A percentile compares a stretch with the other conserved stretches of the same genome.
These are phyloP conservation scores for Inga leiocalycina DNA, from an alignment of 306 rosid species.

Conservation along the genomic window DNA sequence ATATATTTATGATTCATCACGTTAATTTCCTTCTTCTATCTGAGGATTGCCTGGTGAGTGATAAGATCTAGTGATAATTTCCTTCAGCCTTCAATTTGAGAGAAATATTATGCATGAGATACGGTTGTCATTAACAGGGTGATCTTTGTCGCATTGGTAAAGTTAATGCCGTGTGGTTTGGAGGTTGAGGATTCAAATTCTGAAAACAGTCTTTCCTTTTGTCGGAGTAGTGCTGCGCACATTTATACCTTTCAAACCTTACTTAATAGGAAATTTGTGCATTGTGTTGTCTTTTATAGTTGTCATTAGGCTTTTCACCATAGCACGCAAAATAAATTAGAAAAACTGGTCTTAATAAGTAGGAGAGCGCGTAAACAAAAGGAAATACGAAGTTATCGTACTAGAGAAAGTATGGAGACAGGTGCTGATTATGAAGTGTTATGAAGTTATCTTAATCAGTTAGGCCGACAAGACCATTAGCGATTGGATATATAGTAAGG, in stretches of 20 bases:
- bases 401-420: slow-evolving; percentile 16
- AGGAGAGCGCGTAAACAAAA: slow-evolving; percentile 10
- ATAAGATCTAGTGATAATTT: not conserved
- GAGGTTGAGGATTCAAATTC: too few relatives aligned
- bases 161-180: too few relatives aligned
- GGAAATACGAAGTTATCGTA: not conserved
- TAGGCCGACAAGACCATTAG: slow-evolving; percentile 40
- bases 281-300: too few relatives aligned
- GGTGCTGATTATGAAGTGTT: not conserved
- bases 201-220: fast-evolving
- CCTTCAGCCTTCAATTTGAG: not conserved
- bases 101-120: not conserved
- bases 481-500: slow-evolving; percentile 36
- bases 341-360: slow-evolving; percentile 9
- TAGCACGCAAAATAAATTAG: slow-evolving; percentile 11
- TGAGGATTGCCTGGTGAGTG: slow-evolving; percentile 1
- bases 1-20: not conserved
- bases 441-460: slow-evolving; percentile 29
- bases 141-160: too few relatives aligned
- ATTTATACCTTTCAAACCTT: too few relatives aligned
- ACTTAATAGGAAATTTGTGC: too few relatives aligned
- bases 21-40: slow-evolving; percentile 12
- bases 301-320: not conserved
- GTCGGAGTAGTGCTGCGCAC: too few relatives aligned
- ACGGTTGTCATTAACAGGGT: too few relatives aligned